These are phyloP conservation scores for Silene uniflora DNA, from an alignment of 148 eudicot genomes.

Conservation along the genomic window DNA sequence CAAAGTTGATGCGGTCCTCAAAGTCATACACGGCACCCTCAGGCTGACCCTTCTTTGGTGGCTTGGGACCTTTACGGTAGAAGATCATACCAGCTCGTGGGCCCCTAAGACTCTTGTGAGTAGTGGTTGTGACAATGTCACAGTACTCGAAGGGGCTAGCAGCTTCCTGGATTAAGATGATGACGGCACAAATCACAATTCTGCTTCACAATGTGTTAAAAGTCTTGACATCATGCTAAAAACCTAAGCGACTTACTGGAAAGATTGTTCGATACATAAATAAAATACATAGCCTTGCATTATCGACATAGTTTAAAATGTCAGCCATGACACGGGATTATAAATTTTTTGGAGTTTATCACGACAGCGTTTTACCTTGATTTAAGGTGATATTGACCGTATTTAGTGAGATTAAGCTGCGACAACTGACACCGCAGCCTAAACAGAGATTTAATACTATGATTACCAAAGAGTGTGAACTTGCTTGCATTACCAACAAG, in stretches of 20 bases:
- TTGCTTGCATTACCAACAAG: too few relatives aligned
- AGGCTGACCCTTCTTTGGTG: constrained; percentile 96
- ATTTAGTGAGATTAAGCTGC: too few relatives aligned
- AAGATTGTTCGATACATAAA: too few relatives aligned
- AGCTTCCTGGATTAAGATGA: constrained; percentile 61
- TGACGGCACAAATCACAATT: constrained; percentile 5
- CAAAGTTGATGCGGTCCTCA: constrained; percentile 92
- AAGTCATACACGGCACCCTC: constrained; percentile 87
- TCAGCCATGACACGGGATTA: too few relatives aligned
- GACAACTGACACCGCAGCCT: too few relatives aligned
- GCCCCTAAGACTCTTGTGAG: constrained; percentile 97
- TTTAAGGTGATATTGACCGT: too few relatives aligned
- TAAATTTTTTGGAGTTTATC: too few relatives aligned
- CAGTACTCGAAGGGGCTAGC: constrained; percentile 89
- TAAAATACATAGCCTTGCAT: background rate
- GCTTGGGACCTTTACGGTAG: constrained; percentile 95
- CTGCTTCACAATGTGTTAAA: background rate
- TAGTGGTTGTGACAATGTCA: constrained; percentile 89
- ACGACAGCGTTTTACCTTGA: too few relatives aligned
- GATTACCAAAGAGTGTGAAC: too few relatives aligned
- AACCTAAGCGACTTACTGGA: background rate
- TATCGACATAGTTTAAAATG: background rate
- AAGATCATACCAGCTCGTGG: constrained; percentile 98
- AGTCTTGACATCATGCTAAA: background rate
- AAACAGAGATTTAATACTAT: too few relatives aligned